Base-by-base conservation (phyloP, 148 eudicot genomes). In the Rhododendron ferrugineum region DNA sequence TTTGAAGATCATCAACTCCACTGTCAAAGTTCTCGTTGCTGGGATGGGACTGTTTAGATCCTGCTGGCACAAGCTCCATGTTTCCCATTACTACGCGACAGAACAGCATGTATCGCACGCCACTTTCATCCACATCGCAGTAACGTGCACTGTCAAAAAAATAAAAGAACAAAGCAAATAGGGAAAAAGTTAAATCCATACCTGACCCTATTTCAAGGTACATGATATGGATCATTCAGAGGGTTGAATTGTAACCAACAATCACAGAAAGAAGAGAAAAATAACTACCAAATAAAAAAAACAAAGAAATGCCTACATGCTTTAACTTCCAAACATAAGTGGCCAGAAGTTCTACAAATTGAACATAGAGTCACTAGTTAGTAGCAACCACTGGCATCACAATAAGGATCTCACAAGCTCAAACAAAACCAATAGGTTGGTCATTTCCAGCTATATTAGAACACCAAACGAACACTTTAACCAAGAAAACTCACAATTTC, bases 71-170 rank as follows among this genome's bases (percentile, higher is more conserved):
- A 89, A 92, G 88, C 92, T 97, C 99, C 94, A 93, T 93, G 68
- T 93, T 95, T 88, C 98, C 99, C 98, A 95, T 86, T 88, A 94
- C 92, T 60, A 97, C 99, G 79, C 96, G 98, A 85, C 99, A 95
- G 37, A 95, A 89, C 62, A 93, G 89, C 95, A 95, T 90, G 86
- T 90, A 88, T 75, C 86, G 92, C 78, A 91, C 84, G 28, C 95
- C 98, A 91, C 94, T 93, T 91, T 97, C 98, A 92, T 97, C 98
- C 92, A 92, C 93, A 92, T 95, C 95, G 86, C 92, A 92, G 77
- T 62, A 87, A 56, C 73, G 88, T 85, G 91, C 94, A 92, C 99
- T 95, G 98, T 85, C 88, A 88, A 60, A 84, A 74, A 36, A 46
- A 78, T 62, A 50, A 34, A 75, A 4, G 2, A 18, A 56, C 22